Conservation (phyloP, 164 flowering plant species). For the Liquidambar formosana region DNA sequence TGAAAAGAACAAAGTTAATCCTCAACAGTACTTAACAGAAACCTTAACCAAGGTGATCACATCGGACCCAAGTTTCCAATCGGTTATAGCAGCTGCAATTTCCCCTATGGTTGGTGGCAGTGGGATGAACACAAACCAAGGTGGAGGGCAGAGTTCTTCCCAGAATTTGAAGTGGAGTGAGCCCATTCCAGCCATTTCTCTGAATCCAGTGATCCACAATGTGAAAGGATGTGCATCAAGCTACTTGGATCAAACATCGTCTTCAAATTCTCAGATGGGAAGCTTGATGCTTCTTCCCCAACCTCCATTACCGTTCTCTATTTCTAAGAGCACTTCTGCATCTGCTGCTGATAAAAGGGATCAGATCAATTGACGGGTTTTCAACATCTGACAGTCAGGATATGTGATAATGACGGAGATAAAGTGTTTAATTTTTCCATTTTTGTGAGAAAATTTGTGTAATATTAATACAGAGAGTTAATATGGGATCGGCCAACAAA, state of each 20-base stretch:
- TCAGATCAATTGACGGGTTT: slow-evolving; percentile 7
- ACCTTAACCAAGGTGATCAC: slow-evolving; percentile 45
- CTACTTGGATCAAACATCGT: slow-evolving; percentile 19
- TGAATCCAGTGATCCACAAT: slow-evolving; percentile 13
- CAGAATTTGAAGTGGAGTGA: slow-evolving; percentile 15
- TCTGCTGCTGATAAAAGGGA: slow-evolving; percentile 13
- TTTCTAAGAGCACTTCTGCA: slow-evolving; percentile 11
- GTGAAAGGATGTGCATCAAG: slow-evolving; percentile 26
- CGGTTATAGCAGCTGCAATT: slow-evolving; percentile 44
- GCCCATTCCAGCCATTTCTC: neutral
- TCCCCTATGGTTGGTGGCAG: slow-evolving; percentile 32
- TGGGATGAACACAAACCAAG: neutral
- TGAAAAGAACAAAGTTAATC: slow-evolving; percentile 12
- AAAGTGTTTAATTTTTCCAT: neutral
- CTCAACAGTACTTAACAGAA: slow-evolving; percentile 39
- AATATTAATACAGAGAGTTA: neutral
- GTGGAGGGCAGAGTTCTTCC: slow-evolving; percentile 6
- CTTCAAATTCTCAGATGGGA: slow-evolving; percentile 15
- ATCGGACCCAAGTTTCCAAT: slow-evolving; percentile 42
- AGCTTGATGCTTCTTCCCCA: slow-evolving; percentile 6
- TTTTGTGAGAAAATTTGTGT: neutral
- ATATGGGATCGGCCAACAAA: neutral
- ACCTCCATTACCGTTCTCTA: slow-evolving; percentile 19
- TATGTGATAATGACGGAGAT: too few species aligned
- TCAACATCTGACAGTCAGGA: neutral